Evolutionary conservation across 139 green algal genomes (phyloP).

Genomic region (Monoraphidium neglectum): DNA sequence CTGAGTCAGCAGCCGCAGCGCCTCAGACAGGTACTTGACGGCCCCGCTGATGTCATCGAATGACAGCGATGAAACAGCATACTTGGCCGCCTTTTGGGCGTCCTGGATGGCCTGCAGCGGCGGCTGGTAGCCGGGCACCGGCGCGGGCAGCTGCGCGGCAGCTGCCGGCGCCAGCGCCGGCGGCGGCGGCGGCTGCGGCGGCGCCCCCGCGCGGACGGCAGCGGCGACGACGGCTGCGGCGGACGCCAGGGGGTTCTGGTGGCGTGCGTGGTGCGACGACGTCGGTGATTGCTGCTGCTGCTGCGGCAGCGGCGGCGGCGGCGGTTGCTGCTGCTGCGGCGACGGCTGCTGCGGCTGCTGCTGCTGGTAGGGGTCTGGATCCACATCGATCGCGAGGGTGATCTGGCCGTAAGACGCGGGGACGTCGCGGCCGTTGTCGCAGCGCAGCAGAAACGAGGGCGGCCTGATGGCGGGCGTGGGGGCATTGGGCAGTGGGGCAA

Average conservation of each 20-base stretch:
- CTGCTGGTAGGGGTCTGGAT: neutral
- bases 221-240: neutral
- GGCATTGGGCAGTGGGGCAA: too few species aligned
- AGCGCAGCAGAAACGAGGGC: too few species aligned
- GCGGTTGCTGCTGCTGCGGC: neutral
- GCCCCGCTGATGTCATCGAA: conserved; percentile 79
- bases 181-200: neutral
- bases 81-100: conserved; percentile 73
- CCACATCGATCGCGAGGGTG: too few species aligned
- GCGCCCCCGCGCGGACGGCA: neutral
- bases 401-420: too few species aligned
- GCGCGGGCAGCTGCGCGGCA: neutral
- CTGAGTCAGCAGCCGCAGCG: conserved; percentile 58
- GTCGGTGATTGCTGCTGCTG: neutral
- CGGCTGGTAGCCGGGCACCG: neutral
- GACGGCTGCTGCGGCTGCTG: neutral
- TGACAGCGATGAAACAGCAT: conserved; percentile 65
- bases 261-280: too few species aligned
- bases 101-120: conserved; percentile 49
- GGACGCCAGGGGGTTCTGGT: neutral
- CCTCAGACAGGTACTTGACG: conserved; percentile 65
- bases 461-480: too few species aligned
- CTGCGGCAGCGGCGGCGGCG: conserved; percentile 7
- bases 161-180: neutral
- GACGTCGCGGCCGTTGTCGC: too few species aligned